A percentile compares a stretch with the other conserved stretches of the same genome.
Conservation (phyloP, 768 basidiomycete genomes). For the Filobasidium floriforme region DNA sequence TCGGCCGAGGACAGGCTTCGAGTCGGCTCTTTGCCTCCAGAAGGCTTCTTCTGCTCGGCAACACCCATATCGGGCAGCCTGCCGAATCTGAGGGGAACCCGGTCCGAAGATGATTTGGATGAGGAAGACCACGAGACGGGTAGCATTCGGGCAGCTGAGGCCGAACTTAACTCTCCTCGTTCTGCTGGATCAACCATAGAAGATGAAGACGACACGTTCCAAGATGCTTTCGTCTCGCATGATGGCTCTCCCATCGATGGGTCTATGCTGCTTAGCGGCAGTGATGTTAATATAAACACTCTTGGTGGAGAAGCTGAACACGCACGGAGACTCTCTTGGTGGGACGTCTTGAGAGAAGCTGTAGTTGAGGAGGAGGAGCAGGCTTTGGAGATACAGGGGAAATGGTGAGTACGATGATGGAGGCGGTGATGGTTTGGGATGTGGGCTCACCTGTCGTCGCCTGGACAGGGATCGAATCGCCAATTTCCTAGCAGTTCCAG, state of each 20-base stretch:
- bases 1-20: neutral
- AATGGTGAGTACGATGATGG: constrained; percentile 32
- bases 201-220: neutral
- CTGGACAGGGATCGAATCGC: constrained; percentile 72
- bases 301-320: neutral
- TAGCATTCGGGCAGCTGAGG: neutral
- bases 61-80: neutral
- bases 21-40: neutral
- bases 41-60: neutral
- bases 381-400: constrained; percentile 40
- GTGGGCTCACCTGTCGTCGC: neutral
- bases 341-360: constrained; percentile 42
- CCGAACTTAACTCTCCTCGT: neutral
- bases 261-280: neutral
- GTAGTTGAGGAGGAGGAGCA: constrained; percentile 38
- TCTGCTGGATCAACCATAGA: neutral
- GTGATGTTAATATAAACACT: neutral
- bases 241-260: neutral
- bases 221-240: neutral
- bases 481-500: constrained; percentile 86
- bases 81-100: neutral
- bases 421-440: neutral
- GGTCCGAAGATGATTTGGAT: neutral
- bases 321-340: constrained; percentile 21
- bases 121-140: neutral